phyloP scores from a whole-genome alignment of 2,329 filamentous ascomycete genomes.

The Neonectria faginata region DNA sequence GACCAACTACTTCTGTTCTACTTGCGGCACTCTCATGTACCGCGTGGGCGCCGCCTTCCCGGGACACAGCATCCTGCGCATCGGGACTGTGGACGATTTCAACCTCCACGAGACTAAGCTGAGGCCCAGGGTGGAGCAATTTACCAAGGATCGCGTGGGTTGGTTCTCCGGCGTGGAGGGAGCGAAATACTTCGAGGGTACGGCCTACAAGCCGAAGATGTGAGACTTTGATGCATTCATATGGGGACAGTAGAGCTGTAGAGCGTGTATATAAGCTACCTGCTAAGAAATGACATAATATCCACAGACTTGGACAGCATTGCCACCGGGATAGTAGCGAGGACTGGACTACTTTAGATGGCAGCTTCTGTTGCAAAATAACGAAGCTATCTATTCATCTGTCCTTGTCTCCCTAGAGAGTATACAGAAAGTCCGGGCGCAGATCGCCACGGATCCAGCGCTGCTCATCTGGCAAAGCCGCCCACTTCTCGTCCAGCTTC shows the following conservation, averaged over 20 bases:
- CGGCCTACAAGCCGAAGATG: not conserved
- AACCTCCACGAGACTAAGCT: conserved; percentile 66
- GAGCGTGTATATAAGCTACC: not conserved
- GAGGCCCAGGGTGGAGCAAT: conserved; percentile 65
- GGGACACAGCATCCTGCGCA: conserved; percentile 60
- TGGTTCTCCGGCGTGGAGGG: conserved; percentile 55
- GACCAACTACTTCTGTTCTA: conserved; percentile 71
- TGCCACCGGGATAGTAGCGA: too few relatives aligned
- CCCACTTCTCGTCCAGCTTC: conserved; percentile 65
- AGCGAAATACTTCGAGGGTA: conserved; percentile 2
- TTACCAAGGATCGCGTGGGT: conserved; percentile 60
- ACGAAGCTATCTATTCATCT: not conserved
- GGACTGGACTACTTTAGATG: not conserved
- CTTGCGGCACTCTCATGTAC: conserved; percentile 72
- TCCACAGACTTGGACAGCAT: not conserved
- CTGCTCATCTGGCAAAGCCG: conserved; percentile 66
- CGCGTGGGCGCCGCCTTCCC: conserved; percentile 59
- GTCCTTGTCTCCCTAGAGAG: conserved; percentile 36
- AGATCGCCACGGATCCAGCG: conserved; percentile 69
- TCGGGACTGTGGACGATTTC: conserved; percentile 74
- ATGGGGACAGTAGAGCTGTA: not conserved
- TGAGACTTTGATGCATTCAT: not conserved
- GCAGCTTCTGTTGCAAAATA: too few relatives aligned
- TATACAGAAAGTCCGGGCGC: conserved; percentile 52
- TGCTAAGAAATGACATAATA: not conserved